Conservation (phyloP, 202 grass and related monocot genomes). For the Musa balbisiana region DNA sequence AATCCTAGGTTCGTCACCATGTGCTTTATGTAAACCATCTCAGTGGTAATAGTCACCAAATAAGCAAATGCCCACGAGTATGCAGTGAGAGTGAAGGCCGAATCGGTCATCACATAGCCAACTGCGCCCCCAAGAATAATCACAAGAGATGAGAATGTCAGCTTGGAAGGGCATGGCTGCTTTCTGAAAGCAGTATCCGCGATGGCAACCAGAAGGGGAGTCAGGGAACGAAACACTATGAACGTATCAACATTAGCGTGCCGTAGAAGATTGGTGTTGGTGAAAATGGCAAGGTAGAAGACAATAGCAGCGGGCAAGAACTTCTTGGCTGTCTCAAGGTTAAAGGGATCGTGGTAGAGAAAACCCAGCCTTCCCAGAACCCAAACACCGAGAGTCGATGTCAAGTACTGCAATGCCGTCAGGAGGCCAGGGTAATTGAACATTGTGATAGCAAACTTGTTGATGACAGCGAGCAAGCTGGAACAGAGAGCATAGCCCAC, state of each 20-base stretch:
- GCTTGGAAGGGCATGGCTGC: slow-evolving; percentile 62
- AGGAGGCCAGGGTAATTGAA: slow-evolving; percentile 61
- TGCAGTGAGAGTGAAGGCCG: slow-evolving; percentile 45
- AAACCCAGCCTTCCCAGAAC: slow-evolving; percentile 41
- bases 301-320: slow-evolving; percentile 46
- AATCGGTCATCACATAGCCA: slow-evolving; percentile 59
- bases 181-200: slow-evolving; percentile 54
- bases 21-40: slow-evolving; percentile 84
- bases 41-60: slow-evolving; percentile 54
- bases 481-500: slow-evolving; percentile 59
- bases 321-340: slow-evolving; percentile 47
- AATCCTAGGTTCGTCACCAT: slow-evolving; percentile 61
- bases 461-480: slow-evolving; percentile 69
- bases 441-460: slow-evolving; percentile 71
- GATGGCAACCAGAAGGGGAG: slow-evolving; percentile 13
- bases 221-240: slow-evolving; percentile 59
- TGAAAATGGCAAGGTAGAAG: slow-evolving; percentile 83
- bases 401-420: slow-evolving; percentile 52
- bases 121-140: slow-evolving; percentile 51
- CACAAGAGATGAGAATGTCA: slow-evolving; percentile 58
- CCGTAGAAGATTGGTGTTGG: slow-evolving; percentile 66
- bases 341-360: slow-evolving; percentile 56
- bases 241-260: slow-evolving; percentile 74
- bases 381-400: slow-evolving; percentile 44
- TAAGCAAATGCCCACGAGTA: slow-evolving; percentile 66